phyloP scores from a whole-genome alignment of 495 filamentous ascomycete species.

The Recurvomyces mirabilis region DNA sequence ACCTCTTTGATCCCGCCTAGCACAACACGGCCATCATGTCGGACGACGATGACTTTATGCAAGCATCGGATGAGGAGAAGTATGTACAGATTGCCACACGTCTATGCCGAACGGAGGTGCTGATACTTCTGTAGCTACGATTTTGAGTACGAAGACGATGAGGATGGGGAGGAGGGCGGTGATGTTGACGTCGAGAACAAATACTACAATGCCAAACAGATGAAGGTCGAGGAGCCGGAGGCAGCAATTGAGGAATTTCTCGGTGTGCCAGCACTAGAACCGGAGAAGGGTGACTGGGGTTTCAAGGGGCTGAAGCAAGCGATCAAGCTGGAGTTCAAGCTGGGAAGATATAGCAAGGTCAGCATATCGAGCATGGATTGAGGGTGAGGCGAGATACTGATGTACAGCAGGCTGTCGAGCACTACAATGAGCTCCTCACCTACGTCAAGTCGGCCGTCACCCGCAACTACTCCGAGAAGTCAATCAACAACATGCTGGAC shows the following conservation, averaged over 20 bases:
- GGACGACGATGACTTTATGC: constrained; percentile 97
- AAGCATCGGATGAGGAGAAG: constrained; percentile 90
- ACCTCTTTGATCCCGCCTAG: no score
- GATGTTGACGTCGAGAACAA: constrained; percentile 97
- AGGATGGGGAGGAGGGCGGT: constrained; percentile 75
- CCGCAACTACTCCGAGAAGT: constrained; percentile 97
- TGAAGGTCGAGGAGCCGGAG: constrained; percentile 76
- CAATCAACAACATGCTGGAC: constrained; percentile 98
- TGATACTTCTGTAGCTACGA: constrained; percentile 53
- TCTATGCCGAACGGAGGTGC: constrained; percentile 7
- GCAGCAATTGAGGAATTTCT: constrained; percentile 88
- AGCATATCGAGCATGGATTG: constrained; percentile 6
- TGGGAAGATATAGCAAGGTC: constrained; percentile 75
- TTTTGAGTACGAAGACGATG: constrained; percentile 80
- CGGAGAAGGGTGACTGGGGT: constrained; percentile 93
- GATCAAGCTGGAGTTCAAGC: constrained; percentile 91
- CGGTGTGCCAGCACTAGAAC: constrained; percentile 68
- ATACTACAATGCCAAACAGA: constrained; percentile 98
- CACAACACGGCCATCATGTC: constrained; percentile 59
- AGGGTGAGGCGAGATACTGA: constrained; percentile 14
- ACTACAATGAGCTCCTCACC: constrained; percentile 88
- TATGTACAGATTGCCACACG: constrained; percentile 30
- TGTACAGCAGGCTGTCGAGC: constrained; percentile 71
- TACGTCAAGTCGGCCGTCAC: constrained; percentile 97
- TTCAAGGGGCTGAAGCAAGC: constrained; percentile 98